Base-by-base conservation (phyloP, 768 basidiomycete species). In the Pilatotrama ljubarskyi region DNA sequence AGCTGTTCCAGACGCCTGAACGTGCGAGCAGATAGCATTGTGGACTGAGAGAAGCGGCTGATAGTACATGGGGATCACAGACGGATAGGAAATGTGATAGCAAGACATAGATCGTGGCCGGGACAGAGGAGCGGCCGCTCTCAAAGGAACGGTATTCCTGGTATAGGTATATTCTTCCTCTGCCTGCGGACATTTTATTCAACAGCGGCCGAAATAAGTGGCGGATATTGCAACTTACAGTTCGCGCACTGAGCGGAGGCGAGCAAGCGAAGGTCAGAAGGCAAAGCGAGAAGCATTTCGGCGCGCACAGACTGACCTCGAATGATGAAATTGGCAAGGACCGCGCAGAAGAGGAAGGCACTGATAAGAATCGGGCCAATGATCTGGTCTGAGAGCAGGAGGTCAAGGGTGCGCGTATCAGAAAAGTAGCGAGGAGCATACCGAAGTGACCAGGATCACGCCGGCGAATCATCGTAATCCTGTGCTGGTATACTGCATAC, bases 371-470 rank as follows among this genome's bases (percentile, higher is more conserved):
- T 70, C 0, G 97, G 97, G 1, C 95, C 97, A 2, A 81, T 70
- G 8, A 95, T 82, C 50, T 87, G 83, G 68, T 97, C 96, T 96
- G 63, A 10, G 44, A 17, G 17, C 10, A 25, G 17, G 15, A 37
- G 25, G 8, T 41, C 36, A 26, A 57, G 3, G 25, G 15, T 17
- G 22, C 10, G 40, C 8, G 10, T 15, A 51, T n/a, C 1, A 20
- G n/a, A 9, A 36, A 49, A 18, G 37, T 24, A 15, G 13, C 20
- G 15, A 47, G 17, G 26, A 15, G 62, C 66, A 44, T 55, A 97
- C 95, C 95, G 65, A 97, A 97, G 68, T 90, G 86, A 0, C 92
- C 90, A 25, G 93, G 88, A 74, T 94, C 91, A 47, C 95, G 80
- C 62, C 87, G 84, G 13, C 90, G 88, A 63, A 99, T 98, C 86